Base-by-base conservation (phyloP, 1,284 basidiomycete species). In the Ceratobasidium sp. region DNA sequence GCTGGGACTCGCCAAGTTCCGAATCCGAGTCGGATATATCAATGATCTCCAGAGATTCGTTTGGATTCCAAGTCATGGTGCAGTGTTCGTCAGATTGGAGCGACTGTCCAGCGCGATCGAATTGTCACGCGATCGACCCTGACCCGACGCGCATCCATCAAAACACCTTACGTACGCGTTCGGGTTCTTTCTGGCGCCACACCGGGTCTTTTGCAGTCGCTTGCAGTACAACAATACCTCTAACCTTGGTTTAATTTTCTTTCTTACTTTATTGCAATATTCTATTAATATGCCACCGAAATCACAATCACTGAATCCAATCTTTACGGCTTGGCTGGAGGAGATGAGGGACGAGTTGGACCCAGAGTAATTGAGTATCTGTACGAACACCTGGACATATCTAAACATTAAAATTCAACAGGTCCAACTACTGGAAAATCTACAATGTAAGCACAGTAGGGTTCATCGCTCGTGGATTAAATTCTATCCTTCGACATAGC, bases 331-430 rank as follows among this genome's bases (percentile, higher is more conserved):
- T 9, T 67, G 62, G 62, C 23, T 67, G 42, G 62, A 67, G 19
- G 52, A 67, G 30, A 67, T 67, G 62, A 53, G 52, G 29, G 62
- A 67, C 13, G 62, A 56, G 33, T 29, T 56, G n/a, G 62, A 67
- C 29, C 62, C 62, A 36, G 53, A 67, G 62, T 67, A 56, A 36
- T 41, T 44, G 1, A 2, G n/a, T 33, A 33, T 46, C 8, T 41
- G 39, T 41, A 16, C 39, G 16, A 8, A 8, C 39, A 41, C 39
- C 16, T 16, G 8, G 39, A 41, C 39, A 41, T 41, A 8, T 8
- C 39, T 41, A 16, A 41, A 8, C 39, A 8, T 41, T 41, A 41
- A 8, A 8, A 8, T 41, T 41, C 16, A 19, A 23, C 9, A 67
- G 62, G 2, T 56, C 62, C 6, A 67, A 67, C 13, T 44, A 47